phyloP scores from a whole-genome alignment of 2,329 filamentous ascomycete species.

The Penicillium digitatum region DNA sequence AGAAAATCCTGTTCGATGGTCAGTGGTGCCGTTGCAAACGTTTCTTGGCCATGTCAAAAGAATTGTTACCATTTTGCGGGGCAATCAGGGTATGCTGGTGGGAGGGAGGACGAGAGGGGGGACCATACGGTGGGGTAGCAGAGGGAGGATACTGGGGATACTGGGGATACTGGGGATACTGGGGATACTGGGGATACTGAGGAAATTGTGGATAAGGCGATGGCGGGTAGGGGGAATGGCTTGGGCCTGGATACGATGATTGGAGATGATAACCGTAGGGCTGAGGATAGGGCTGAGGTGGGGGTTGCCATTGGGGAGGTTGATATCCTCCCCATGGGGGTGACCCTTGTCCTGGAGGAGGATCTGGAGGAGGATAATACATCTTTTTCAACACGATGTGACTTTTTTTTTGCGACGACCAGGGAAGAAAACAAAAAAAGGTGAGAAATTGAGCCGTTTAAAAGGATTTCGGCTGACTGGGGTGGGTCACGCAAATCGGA shows the following conservation, averaged over 20 bases:
- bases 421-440: background rate
- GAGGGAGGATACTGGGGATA: slow-evolving; percentile 11
- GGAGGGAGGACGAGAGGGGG: slow-evolving; percentile 8
- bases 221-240: slow-evolving; percentile 4
- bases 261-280: slow-evolving; percentile 14
- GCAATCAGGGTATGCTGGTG: slow-evolving; percentile 13
- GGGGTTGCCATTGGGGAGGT: slow-evolving; percentile 15
- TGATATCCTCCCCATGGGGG: slow-evolving; percentile 17
- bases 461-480: slow-evolving; percentile 2
- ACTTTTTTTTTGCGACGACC: too few species aligned
- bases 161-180: slow-evolving; percentile 8
- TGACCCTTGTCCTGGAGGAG: slow-evolving; percentile 14
- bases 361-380: slow-evolving; percentile 18
- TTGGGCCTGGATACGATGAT: slow-evolving; percentile 9
- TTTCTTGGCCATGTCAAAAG: background rate
- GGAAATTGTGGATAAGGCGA: slow-evolving; percentile 8
- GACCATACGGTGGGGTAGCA: slow-evolving; percentile 5
- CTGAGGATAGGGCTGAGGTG: slow-evolving; percentile 20
- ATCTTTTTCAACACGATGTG: slow-evolving; percentile 2
- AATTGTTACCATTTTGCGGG: slow-evolving; percentile 13
- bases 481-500: slow-evolving; percentile 3
- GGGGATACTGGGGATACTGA: slow-evolving; percentile 9
- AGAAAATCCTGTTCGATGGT: slow-evolving; percentile 45
- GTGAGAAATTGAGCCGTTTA: slow-evolving; percentile 1
- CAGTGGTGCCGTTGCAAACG: background rate